Evolutionary conservation across 1,284 basidiomycete genomes (phyloP).

Genomic region (Heterobasidion irregulare): DNA sequence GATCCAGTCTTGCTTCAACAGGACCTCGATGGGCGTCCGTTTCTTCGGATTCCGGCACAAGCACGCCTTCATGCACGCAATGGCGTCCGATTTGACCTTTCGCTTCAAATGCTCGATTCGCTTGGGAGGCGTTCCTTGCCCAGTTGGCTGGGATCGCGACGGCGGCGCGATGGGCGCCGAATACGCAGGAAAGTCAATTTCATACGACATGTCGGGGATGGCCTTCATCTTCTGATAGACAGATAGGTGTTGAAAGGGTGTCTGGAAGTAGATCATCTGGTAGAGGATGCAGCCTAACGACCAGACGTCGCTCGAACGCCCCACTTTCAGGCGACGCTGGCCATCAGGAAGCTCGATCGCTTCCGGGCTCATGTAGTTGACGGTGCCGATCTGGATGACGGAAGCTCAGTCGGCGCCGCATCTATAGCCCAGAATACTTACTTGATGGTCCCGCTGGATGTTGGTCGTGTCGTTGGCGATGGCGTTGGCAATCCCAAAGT

Average conservation of each 20-base stretch:
- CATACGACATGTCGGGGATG: slow-evolving; percentile 67
- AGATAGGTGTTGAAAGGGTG: slow-evolving; percentile 84
- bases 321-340: slow-evolving; percentile 74
- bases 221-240: slow-evolving; percentile 85
- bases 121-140: slow-evolving; percentile 29
- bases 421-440: slow-evolving; percentile 20
- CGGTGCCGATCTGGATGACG: slow-evolving; percentile 69
- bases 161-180: slow-evolving; percentile 45
- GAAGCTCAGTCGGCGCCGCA: background rate
- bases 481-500: slow-evolving; percentile 95
- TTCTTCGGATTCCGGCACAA: slow-evolving; percentile 68
- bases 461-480: slow-evolving; percentile 97
- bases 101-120: slow-evolving; percentile 55
- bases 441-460: slow-evolving; percentile 90
- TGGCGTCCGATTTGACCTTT: slow-evolving; percentile 59
- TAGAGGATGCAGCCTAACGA: slow-evolving; percentile 96
- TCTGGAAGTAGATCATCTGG: slow-evolving; percentile 93
- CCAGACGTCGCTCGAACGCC: slow-evolving; percentile 91
- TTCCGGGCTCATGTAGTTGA: slow-evolving; percentile 96
- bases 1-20: slow-evolving; percentile 62
- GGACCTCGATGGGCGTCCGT: slow-evolving; percentile 73
- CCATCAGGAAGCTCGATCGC: slow-evolving; percentile 79
- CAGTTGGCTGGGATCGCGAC: slow-evolving; percentile 8
- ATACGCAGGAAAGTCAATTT: slow-evolving; percentile 71
- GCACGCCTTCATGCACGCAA: slow-evolving; percentile 70